Base-by-base conservation (phyloP, 23 red algal species). In the Gracilariopsis chorda region DNA sequence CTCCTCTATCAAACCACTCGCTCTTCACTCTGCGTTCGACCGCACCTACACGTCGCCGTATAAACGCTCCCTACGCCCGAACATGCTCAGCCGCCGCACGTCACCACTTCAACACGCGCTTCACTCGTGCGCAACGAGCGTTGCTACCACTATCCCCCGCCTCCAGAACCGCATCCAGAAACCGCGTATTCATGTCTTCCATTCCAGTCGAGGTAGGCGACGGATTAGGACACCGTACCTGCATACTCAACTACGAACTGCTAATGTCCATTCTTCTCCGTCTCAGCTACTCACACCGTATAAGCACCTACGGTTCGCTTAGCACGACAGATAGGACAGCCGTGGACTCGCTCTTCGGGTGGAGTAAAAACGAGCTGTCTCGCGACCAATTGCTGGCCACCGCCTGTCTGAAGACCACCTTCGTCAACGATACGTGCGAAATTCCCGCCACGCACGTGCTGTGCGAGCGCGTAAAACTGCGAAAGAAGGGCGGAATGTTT, bases 301-400 rank as follows among this genome's bases (percentile, higher is more conserved):
- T 56, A 17, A 48, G 64, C 43, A 69, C 46, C 42, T 88, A 88
- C 68, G 84, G 84, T 17, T 72, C 60, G 39, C 68, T 88, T 45
- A 88, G 60, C 42, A 20, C 13, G 11, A 32, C 1, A 10, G 84
- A 88, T 47, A 11, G 2, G 27, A 45, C 33, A 28, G 84, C 84
- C 2, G 84, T 88, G 84, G 84, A 88, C 13, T 8, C 13, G 48
- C 35, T 88, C 27, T 88, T 88, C 36, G 84, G 64, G n/a, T 88
- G 84, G 84, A 48, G 84, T 14, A 48, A 62, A 28, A 32, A 28
- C 69, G 84, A 78, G 69, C 46, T 48, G 17, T 57, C 42, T 25
- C 63, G 69, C 7, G 28, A 58, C 5, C 14, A 74, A 32, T 40
- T 88, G 45, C 51, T 77, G 16, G 34, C 19, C 6, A 46, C 23